A percentile compares a stretch with the other conserved stretches of the same genome.
Evolutionary conservation across 2,329 filamentous ascomycete species (phyloP).

Genomic region (Colletotrichum neosansevieriae): DNA sequence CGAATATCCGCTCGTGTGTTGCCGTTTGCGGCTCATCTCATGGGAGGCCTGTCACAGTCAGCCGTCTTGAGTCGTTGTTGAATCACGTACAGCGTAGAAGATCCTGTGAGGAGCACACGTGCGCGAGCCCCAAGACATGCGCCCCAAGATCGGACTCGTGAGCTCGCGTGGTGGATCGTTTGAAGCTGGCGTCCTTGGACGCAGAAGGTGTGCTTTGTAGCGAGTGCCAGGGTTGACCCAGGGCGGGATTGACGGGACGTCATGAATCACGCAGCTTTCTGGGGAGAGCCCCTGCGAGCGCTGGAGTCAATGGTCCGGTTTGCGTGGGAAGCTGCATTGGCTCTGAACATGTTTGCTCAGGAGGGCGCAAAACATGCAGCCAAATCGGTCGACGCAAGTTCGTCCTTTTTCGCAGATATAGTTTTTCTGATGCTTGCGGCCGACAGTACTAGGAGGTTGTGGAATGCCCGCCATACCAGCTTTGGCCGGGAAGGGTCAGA

Average conservation of each 20-base stretch:
- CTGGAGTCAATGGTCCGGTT: constrained; percentile 12
- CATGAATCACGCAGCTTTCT: constrained; percentile 29
- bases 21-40: not conserved
- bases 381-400: constrained; percentile 19
- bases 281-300: not conserved
- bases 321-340: not conserved
- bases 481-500: not conserved
- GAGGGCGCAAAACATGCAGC: not conserved
- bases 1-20: not conserved
- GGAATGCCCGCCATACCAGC: not conserved
- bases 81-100: not conserved
- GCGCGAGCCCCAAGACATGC: constrained; percentile 3
- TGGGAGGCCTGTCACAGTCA: not conserved
- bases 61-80: not conserved
- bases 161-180: constrained; percentile 2
- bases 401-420: constrained; percentile 22
- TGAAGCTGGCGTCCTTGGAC: not conserved
- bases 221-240: constrained; percentile 8
- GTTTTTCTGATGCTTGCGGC: constrained; percentile 15
- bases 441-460: not conserved
- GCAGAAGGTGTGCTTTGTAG: not conserved
- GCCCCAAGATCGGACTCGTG: not conserved
- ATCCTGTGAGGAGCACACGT: constrained; percentile 13
- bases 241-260: constrained; percentile 18
- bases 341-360: constrained; percentile 23